A percentile compares a stretch with the other conserved stretches of the same genome.
These are phyloP conservation scores for Cladosporium austrohemisphaericum DNA, from an alignment of 2,329 filamentous ascomycete species.

Conservation along the genomic window DNA sequence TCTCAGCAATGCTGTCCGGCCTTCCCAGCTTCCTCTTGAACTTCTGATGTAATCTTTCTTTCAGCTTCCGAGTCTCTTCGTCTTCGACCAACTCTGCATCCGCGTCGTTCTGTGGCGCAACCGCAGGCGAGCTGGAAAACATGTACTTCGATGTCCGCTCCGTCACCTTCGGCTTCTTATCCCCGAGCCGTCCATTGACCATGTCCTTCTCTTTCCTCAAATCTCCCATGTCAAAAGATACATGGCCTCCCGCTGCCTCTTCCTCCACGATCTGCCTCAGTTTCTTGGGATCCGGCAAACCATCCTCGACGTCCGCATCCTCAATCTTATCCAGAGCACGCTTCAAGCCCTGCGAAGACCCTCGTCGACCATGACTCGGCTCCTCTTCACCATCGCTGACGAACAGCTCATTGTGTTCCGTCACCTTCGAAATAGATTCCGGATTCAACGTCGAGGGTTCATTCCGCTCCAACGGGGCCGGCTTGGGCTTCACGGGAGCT, in stretches of 20 bases:
- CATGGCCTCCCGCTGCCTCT: background rate
- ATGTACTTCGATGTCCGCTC: slow-evolving; percentile 56
- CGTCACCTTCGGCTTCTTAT: slow-evolving; percentile 36
- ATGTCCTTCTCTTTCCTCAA: background rate
- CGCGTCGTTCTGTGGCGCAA: slow-evolving; percentile 30
- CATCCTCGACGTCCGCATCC: slow-evolving; percentile 16
- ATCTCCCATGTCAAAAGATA: background rate
- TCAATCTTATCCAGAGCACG: background rate
- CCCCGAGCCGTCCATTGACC: slow-evolving; percentile 19
- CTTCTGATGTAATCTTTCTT: slow-evolving; percentile 70
- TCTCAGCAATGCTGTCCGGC: slow-evolving; percentile 71
- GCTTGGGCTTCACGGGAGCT: slow-evolving; percentile 25
- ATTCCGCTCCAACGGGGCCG: slow-evolving; percentile 13
- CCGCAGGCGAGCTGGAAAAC: slow-evolving; percentile 50
- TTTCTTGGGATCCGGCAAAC: slow-evolving; percentile 21
- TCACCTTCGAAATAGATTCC: background rate
- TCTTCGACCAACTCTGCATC: slow-evolving; percentile 43
- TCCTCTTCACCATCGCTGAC: slow-evolving; percentile 36
- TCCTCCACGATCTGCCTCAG: slow-evolving; percentile 16
- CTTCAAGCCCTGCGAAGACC: slow-evolving; percentile 10
- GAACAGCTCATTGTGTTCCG: slow-evolving; percentile 19
- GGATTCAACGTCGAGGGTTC: background rate
- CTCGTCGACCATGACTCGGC: slow-evolving; percentile 39
- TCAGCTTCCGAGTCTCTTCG: slow-evolving; percentile 54
- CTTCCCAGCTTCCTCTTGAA: slow-evolving; percentile 90